These are phyloP conservation scores for Gentiana dahurica DNA, from an alignment of 257 asterid genomes.

Conservation along the genomic window DNA sequence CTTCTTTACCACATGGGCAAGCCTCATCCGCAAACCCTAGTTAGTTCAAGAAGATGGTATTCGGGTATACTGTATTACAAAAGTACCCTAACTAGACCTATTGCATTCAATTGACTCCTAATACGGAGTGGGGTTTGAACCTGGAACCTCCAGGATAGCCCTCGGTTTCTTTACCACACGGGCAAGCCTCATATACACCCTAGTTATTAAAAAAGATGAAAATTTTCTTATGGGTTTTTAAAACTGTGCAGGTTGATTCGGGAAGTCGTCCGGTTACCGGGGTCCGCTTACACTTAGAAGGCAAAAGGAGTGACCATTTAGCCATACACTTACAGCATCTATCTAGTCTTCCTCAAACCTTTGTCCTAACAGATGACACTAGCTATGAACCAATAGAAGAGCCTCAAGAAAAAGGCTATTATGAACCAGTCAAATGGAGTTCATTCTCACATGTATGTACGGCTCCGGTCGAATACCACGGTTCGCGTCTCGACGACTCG, in stretches of 20 bases:
- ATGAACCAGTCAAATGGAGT: conserved; percentile 92
- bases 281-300: conserved; percentile 79
- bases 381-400: conserved; percentile 55
- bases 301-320: conserved; percentile 74
- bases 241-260: conserved; percentile 54
- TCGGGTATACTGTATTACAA: no score
- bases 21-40: no score
- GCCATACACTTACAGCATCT: conserved; percentile 93
- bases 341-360: conserved; percentile 55
- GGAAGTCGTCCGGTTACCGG: conserved; percentile 88
- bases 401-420: conserved; percentile 49
- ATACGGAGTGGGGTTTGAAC: not conserved
- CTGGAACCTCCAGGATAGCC: no score
- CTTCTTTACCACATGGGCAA: no score
- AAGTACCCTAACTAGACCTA: no score
- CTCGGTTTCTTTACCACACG: no score
- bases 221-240: not conserved
- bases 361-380: conserved; percentile 50
- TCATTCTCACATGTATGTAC: conserved; percentile 91
- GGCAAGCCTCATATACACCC: no score
- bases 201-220: not conserved
- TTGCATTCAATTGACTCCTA: no score
- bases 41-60: not conserved
- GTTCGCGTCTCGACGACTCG: conserved; percentile 54
- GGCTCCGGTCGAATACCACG: conserved; percentile 77